phyloP scores from a whole-genome alignment of 2,329 filamentous ascomycete species.

The Fusarium pseudocircinatum region DNA sequence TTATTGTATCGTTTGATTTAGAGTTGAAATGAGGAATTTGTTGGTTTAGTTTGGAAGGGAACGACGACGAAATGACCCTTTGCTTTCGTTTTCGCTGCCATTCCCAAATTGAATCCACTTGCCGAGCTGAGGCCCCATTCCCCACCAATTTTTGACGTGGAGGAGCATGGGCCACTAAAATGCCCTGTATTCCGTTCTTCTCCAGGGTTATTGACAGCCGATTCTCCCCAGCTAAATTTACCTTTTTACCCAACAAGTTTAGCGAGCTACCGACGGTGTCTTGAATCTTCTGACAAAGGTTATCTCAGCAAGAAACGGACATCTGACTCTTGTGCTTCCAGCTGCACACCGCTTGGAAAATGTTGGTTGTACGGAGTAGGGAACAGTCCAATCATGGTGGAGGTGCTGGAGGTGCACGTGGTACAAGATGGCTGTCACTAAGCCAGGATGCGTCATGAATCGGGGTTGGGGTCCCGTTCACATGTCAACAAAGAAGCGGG shows the following conservation, averaged over 20 bases:
- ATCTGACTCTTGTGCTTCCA: constrained; percentile 9
- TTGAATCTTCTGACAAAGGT: neutral
- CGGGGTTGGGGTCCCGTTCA: constrained; percentile 15
- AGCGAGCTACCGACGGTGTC: neutral
- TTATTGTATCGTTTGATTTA: constrained; percentile 3
- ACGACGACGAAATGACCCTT: constrained; percentile 7
- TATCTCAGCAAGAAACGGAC: neutral
- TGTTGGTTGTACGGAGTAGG: neutral
- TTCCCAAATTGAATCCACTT: constrained; percentile 26
- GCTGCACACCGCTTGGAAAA: constrained; percentile 23
- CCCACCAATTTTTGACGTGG: constrained; percentile 31
- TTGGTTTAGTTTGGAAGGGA: constrained; percentile 14
- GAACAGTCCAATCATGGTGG: constrained; percentile 15
- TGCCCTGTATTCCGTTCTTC: neutral
- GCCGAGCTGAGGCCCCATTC: constrained; percentile 9
- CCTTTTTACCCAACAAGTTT: constrained; percentile 1
- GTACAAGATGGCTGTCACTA: constrained; percentile 9
- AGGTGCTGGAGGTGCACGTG: constrained; percentile 27
- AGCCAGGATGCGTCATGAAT: constrained; percentile 26
- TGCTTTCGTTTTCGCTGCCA: neutral
- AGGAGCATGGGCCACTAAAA: constrained; percentile 25
- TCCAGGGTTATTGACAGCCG: neutral
- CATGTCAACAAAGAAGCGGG: constrained; percentile 19
- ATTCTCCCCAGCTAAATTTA: neutral
- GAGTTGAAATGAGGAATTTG: constrained; percentile 18